Evolutionary conservation across 345 rosid genomes (phyloP).

Genomic region (Eucalyptus rudis): DNA sequence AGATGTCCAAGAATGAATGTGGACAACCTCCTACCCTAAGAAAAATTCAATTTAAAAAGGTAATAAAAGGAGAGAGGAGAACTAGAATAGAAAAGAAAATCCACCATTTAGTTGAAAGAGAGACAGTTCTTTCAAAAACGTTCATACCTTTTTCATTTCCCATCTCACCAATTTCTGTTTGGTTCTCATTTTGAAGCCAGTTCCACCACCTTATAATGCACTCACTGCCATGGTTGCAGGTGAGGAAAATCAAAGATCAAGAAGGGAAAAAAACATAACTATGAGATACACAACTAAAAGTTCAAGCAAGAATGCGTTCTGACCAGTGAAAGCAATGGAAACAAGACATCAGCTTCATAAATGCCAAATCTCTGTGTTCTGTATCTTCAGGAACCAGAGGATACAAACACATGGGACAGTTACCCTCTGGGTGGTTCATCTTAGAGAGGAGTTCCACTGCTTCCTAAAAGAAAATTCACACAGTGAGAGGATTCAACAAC

Average conservation of each 20-base stretch:
- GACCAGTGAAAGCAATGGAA: conserved; percentile 94
- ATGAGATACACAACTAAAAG: neutral
- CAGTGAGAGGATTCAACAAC: neutral
- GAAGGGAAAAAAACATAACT: neutral
- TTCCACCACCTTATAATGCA: conserved; percentile 92
- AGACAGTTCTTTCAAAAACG: neutral
- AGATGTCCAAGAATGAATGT: neutral
- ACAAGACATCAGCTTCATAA: conserved; percentile 99
- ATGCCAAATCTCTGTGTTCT: conserved; percentile 30
- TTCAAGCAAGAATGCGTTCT: neutral
- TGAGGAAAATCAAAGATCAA: neutral
- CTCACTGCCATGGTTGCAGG: conserved; percentile 30
- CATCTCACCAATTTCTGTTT: conserved; percentile 3
- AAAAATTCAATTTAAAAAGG: neutral
- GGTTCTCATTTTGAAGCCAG: conserved; percentile 54
- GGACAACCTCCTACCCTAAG: neutral
- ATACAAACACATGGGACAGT: conserved; percentile 71
- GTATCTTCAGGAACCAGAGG: conserved; percentile 55
- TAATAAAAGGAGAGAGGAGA: neutral
- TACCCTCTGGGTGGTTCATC: conserved; percentile 89
- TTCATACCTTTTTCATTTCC: conserved; percentile 28
- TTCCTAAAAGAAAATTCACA: conserved; percentile 35
- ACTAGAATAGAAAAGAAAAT: neutral
- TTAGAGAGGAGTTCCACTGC: conserved; percentile 68
- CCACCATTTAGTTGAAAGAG: neutral